Evolutionary conservation across 2,329 filamentous ascomycete genomes (phyloP).

Genomic region (Amylocarpus encephaloides): DNA sequence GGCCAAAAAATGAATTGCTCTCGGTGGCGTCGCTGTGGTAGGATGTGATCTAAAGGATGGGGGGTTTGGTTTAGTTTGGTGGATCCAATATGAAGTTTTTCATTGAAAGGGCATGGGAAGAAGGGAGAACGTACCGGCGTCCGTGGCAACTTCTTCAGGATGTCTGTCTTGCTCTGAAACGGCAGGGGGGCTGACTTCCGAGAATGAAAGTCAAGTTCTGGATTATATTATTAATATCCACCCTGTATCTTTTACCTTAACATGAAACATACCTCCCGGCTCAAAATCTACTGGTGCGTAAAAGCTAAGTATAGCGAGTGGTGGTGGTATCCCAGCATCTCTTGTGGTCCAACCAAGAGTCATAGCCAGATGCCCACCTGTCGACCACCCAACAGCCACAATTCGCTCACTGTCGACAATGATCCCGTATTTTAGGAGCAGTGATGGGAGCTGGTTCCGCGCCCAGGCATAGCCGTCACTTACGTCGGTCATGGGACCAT

Average conservation of each 20-base stretch:
- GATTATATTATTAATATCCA: not conserved
- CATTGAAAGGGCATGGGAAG: too few species aligned
- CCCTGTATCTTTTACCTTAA: not conserved
- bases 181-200: not conserved
- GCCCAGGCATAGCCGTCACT: constrained; percentile 39
- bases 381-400: constrained; percentile 43
- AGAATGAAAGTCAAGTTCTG: not conserved
- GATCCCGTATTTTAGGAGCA: constrained; percentile 8
- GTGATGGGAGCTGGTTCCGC: constrained; percentile 27
- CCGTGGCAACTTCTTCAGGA: not conserved
- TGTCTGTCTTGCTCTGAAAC: not conserved
- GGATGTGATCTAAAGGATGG: not conserved
- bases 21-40: not conserved
- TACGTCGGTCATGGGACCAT: constrained; percentile 42
- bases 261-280: too few species aligned
- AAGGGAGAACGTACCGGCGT: not conserved
- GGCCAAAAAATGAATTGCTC: not conserved
- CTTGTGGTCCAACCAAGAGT: constrained; percentile 35
- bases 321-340: constrained; percentile 30
- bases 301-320: constrained; percentile 39
- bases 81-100: too few species aligned
- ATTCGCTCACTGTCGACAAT: constrained; percentile 29
- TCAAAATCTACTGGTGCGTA: constrained; percentile 37
- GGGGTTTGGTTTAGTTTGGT: not conserved
- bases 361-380: constrained; percentile 42